Conservation (phyloP, 345 rosid species). For the Arabis hirsuta region DNA sequence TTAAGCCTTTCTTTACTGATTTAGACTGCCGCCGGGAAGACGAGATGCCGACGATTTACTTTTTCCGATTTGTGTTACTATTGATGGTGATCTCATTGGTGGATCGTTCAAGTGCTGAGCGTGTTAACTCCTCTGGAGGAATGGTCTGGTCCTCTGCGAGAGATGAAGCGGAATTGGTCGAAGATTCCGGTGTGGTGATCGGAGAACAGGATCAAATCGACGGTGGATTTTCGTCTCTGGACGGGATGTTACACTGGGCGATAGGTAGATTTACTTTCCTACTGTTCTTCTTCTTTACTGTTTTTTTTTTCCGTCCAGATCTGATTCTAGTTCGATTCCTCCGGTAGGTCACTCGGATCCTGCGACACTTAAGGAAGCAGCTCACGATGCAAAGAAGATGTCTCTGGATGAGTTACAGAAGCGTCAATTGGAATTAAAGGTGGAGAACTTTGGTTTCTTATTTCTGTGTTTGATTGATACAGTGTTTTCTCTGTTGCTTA, state of each 20-base stretch:
- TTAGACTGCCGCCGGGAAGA: conserved; percentile 19
- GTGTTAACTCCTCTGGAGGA: conserved; percentile 51
- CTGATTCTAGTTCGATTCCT: conserved; percentile 12
- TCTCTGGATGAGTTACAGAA: conserved; percentile 68
- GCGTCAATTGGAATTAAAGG: conserved; percentile 88
- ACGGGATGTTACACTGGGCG: conserved; percentile 97
- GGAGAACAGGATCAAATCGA: conserved; percentile 63
- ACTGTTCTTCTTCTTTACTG: not conserved
- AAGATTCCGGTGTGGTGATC: conserved; percentile 49
- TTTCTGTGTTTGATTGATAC: not conserved
- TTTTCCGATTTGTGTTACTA: conserved; percentile 12
- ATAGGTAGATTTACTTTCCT: conserved; percentile 53
- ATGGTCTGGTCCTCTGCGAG: conserved; percentile 69
- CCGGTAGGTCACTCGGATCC: conserved; percentile 88
- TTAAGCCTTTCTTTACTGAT: conserved; percentile 8
- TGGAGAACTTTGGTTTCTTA: conserved; percentile 1
- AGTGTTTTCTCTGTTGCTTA: no score
- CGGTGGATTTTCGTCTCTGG: conserved; percentile 92
- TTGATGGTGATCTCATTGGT: conserved; percentile 29
- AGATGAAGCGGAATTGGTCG: conserved; percentile 63
- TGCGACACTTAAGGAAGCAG: conserved; percentile 69
- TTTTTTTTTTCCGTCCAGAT: not conserved
- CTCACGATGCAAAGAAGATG: conserved; percentile 65
- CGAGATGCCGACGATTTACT: conserved; percentile 10
- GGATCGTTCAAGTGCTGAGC: conserved; percentile 45